Percentiles rank a stretch among this genome's conserved stretches.
phyloP scores from a whole-genome alignment of 1,284 basidiomycete species.

The Microbotryomycetes sp. region DNA sequence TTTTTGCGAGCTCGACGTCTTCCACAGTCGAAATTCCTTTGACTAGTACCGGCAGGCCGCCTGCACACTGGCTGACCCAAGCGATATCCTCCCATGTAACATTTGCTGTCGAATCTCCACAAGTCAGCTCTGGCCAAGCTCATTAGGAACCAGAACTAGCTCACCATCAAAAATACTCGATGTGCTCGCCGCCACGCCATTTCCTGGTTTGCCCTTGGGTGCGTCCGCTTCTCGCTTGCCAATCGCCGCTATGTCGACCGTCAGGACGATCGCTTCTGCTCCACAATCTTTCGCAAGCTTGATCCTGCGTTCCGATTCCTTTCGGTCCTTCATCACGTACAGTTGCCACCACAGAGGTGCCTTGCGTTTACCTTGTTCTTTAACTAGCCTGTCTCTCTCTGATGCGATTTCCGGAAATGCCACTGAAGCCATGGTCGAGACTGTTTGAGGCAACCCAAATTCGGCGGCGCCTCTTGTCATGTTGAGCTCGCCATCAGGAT shows the following conservation, averaged over 20 bases:
- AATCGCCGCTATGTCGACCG: slow-evolving; percentile 45
- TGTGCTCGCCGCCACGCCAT: slow-evolving; percentile 1
- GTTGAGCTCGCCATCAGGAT: slow-evolving; percentile 47
- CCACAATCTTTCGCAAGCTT: slow-evolving; percentile 40
- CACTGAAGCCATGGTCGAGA: slow-evolving; percentile 44
- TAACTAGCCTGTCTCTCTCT: slow-evolving; percentile 25
- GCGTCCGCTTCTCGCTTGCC: slow-evolving; percentile 39
- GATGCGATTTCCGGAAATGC: slow-evolving; percentile 46
- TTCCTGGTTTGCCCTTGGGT: slow-evolving; percentile 5
- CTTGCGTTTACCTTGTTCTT: slow-evolving; percentile 36
- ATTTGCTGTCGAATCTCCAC: slow-evolving; percentile 5
- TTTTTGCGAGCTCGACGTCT: slow-evolving; percentile 56
- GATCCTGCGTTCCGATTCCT: slow-evolving; percentile 41
- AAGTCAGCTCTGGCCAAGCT: background rate
- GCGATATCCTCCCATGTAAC: slow-evolving; percentile 44
- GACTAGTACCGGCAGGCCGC: slow-evolving; percentile 44
- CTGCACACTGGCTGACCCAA: slow-evolving; percentile 44
- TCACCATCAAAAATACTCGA: slow-evolving; percentile 2
- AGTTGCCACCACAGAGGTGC: slow-evolving; percentile 36
- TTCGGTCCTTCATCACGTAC: slow-evolving; percentile 41
- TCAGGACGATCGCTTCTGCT: slow-evolving; percentile 45
- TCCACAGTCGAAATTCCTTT: slow-evolving; percentile 50
- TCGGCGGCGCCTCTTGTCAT: slow-evolving; percentile 43
- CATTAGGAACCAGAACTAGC: background rate
- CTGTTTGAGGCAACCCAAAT: slow-evolving; percentile 41